phyloP scores from a whole-genome alignment of 2,329 filamentous ascomycete species.

The Colletotrichum liriopes region DNA sequence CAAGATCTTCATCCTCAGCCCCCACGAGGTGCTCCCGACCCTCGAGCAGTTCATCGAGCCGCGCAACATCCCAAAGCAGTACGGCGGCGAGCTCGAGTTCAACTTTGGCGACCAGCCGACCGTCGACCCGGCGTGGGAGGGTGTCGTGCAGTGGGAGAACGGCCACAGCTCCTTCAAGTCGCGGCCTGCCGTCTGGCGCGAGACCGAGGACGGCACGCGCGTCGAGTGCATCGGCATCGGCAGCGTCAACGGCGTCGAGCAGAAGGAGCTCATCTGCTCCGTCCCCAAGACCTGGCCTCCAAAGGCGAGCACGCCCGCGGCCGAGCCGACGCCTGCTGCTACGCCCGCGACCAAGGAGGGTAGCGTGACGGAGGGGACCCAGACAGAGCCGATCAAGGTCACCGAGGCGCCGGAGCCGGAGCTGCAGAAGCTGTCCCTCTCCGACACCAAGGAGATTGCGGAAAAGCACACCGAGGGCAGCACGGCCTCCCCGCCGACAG shows the following conservation, averaged over 20 bases:
- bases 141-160: slow-evolving; percentile 67
- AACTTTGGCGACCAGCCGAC: slow-evolving; percentile 82
- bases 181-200: slow-evolving; percentile 72
- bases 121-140: slow-evolving; percentile 75
- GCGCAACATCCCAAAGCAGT: slow-evolving; percentile 88
- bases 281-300: slow-evolving; percentile 61
- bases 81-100: slow-evolving; percentile 90
- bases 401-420: slow-evolving; percentile 45
- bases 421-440: slow-evolving; percentile 53
- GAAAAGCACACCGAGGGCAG: slow-evolving; percentile 36
- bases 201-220: slow-evolving; percentile 60
- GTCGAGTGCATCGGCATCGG: slow-evolving; percentile 71
- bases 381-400: slow-evolving; percentile 48
- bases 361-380: slow-evolving; percentile 48
- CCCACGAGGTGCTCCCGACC: slow-evolving; percentile 81
- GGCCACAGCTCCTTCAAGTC: slow-evolving; percentile 68
- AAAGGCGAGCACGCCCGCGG: slow-evolving; percentile 28
- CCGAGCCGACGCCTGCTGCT: slow-evolving; percentile 30
- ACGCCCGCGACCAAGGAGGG: slow-evolving; percentile 30
- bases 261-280: slow-evolving; percentile 66
- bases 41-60: slow-evolving; percentile 86
- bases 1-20: slow-evolving; percentile 92
- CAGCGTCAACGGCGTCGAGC: slow-evolving; percentile 59
- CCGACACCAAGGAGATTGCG: slow-evolving; percentile 34
- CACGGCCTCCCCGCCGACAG: background rate